Evolutionary conservation across 805 yeast genomes (phyloP).

Genomic region (Metschnikowia koreensis): DNA sequence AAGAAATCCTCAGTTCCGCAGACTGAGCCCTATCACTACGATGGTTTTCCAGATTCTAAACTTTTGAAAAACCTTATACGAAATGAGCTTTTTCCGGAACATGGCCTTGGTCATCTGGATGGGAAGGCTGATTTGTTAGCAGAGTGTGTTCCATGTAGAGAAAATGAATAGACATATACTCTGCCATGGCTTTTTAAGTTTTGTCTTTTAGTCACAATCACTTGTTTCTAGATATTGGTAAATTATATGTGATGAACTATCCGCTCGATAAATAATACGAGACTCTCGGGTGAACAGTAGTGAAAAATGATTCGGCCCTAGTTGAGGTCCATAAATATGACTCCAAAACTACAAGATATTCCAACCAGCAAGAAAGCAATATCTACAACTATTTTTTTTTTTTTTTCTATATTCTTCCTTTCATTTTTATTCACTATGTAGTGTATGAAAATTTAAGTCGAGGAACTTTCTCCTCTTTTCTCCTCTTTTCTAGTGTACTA

Average conservation of each 20-base stretch:
- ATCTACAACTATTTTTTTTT: too few species aligned
- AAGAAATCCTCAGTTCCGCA: conserved; percentile 32
- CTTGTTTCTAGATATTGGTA: neutral
- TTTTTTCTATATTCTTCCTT: too few species aligned
- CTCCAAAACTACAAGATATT: too few species aligned
- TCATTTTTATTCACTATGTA: too few species aligned
- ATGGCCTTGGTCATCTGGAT: conserved; percentile 66
- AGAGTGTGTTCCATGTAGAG: conserved; percentile 16
- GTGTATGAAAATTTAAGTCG: neutral
- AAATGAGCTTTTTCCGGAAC: conserved; percentile 53
- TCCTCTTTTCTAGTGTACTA: neutral
- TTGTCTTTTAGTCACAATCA: neutral
- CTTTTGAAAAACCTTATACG: conserved; percentile 67
- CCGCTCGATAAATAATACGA: too few species aligned
- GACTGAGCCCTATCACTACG: conserved; percentile 38
- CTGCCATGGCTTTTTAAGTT: neutral
- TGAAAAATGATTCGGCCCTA: too few species aligned
- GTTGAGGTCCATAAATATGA: too few species aligned
- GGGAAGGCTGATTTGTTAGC: conserved; percentile 13
- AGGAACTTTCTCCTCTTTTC: neutral
- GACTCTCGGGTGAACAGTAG: too few species aligned
- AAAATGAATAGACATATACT: conserved; percentile 3
- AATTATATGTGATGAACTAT: too few species aligned
- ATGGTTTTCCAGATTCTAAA: conserved; percentile 88
- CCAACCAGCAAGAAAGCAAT: too few species aligned